Conservation (phyloP, 371 early-diverging fungal species). For the Circinella umbellata region DNA sequence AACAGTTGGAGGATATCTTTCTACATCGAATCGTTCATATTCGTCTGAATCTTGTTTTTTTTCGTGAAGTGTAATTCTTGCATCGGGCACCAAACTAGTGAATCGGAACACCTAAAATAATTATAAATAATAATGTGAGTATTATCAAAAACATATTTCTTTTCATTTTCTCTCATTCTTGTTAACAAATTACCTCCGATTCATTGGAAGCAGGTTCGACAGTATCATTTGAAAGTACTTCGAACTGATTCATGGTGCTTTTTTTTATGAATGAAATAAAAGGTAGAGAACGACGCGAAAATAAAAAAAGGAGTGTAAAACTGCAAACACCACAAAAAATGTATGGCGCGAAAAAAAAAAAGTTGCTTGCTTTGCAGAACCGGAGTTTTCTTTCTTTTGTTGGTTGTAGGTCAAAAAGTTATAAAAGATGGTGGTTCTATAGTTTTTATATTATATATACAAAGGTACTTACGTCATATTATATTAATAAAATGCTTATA, state of each 20-base stretch:
- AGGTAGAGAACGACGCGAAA: neutral
- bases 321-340: slow-evolving; percentile 1
- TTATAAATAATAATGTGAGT: no score
- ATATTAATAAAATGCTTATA: no score
- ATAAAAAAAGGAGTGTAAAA: neutral
- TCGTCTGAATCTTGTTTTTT: slow-evolving; percentile 9
- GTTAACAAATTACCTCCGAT: slow-evolving; percentile 5
- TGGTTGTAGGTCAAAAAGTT: no score
- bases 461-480: no score
- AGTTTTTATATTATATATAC: no score
- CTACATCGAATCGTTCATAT: slow-evolving; percentile 23
- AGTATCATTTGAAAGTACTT: slow-evolving; percentile 5
- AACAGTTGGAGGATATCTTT: slow-evolving; percentile 34
- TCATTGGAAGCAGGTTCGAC: slow-evolving; percentile 10
- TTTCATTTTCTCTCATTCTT: no score
- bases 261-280: neutral
- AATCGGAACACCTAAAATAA: slow-evolving; percentile 40
- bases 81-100: slow-evolving; percentile 44
- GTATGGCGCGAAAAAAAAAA: neutral
- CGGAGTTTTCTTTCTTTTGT: no score
- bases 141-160: no score
- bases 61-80: slow-evolving; percentile 43
- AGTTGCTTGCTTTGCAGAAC: neutral
- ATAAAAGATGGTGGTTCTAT: no score
- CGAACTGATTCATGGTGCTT: slow-evolving; percentile 16